Base-by-base conservation (phyloP, 2,329 filamentous ascomycete genomes). In the Sporothrix variecibatus region DNA sequence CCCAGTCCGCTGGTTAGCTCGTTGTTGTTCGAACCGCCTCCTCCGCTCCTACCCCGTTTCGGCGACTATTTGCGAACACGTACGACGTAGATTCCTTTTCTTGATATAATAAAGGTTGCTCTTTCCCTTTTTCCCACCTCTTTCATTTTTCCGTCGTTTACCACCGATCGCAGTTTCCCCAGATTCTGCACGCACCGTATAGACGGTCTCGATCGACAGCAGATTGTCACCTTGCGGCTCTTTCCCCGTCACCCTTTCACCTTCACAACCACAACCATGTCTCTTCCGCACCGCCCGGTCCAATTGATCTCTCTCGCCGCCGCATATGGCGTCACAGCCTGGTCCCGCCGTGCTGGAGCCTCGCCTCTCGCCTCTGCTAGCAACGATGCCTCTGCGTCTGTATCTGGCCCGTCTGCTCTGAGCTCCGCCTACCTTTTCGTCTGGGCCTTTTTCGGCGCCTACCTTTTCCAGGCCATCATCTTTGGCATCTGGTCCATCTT, bases 401-500 rank as follows among this genome's bases (percentile, higher is more conserved):
- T 17, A 20, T 26, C 28, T 34, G 23, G 43, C 34, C 49, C 68
- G 3, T 46, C 56, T 9, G 12, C 43, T 1, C 15, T 67, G 72
- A 83, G 81, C 80, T 82, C 83, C 11, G 79, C 77, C 28, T 73
- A 76, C 8, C 72, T 78, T 15, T 81, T 86, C 17, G 23, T 82
- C 17, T 69, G 75, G 56, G 78, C 76, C 49, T 86, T 87, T 72
- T 56, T 77, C 7, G 75, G 75, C 15, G 74, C 81, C 38, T 87
- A 82, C 82, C 6, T 80, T 2, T 67, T 81, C 3, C 81, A 84
- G 75, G 74, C 82, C 26, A 46, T 82, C 9, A 49, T 77, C 3
- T 86, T 81, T 79, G 79, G 60, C 20, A 17, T 84, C n/a, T 89
- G 84, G 82, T 77, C 76, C 1, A 77, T 85, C 28, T 79, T 87